Base-by-base conservation (phyloP, 1,284 basidiomycete genomes). In the Golubevia pallescens region DNA sequence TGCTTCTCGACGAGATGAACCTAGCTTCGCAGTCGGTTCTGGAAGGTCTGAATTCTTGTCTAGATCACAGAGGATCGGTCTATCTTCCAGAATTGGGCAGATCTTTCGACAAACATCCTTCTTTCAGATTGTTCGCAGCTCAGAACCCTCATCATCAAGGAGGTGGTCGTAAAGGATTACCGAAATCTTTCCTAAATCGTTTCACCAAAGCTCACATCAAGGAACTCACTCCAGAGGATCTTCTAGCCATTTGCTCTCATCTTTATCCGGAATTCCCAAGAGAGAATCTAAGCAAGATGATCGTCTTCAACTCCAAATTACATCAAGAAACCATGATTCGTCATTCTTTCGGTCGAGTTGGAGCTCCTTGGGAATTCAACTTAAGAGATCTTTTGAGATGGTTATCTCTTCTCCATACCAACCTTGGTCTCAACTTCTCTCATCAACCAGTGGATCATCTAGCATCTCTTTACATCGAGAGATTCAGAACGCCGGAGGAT, bases 281-380 rank as follows among this genome's bases (percentile, higher is more conserved):
- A 51, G 20, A 69, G 70, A 21, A 80, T 89, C 87, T 97, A 21
- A 87, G 88, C 58, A 87, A 87, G 54, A 97, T 99, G 93, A 93
- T 99, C 67, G 77, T 87, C 0, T 98, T 93, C 88, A 98, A 95
- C 83, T 87, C 89, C 67, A 87, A 87, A 7, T 88, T 99, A 61
- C 91, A 92, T 67, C 88, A 91, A 20, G 91, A 92, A 73, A 90
- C 92, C 2, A 90, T 90, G 75, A 84, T 90, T 32, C 89, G 90
- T 64, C 89, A 90, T 32, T 78, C 88, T 0, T 94, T 98, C 80
- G 95, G 90, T 3, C 89, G 91, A 57, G 90, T 93, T 69, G 97
- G 97, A 7, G 89, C 90, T 61, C 97, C 97, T 1, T 99, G 97
- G 97, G 97, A 99, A 84, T 98, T 99, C 88, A 99, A 99, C 83